phyloP scores from a whole-genome alignment of 352 stramenopile genomes.

The Poterioochromonas sp. region DNA sequence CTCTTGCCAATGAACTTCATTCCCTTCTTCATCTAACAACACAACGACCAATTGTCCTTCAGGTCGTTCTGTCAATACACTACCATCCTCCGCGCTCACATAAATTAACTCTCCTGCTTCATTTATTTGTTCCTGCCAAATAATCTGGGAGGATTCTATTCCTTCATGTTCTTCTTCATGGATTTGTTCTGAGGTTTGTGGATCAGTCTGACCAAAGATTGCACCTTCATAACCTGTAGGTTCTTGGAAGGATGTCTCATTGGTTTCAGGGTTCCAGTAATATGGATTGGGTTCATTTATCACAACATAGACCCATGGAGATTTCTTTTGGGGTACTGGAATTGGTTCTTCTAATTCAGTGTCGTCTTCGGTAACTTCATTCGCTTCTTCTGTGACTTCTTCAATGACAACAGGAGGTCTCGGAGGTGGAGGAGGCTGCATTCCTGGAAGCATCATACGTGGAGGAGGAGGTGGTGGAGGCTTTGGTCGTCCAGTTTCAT shows the following conservation, averaged over 20 bases:
- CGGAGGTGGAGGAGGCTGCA: neutral
- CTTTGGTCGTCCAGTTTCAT: neutral
- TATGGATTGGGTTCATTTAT: constrained; percentile 12
- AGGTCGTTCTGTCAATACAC: neutral
- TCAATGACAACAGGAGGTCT: neutral
- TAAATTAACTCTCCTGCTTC: neutral
- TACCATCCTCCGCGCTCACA: neutral
- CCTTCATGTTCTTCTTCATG: neutral
- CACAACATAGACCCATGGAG: neutral
- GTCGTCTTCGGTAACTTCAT: too few relatives aligned
- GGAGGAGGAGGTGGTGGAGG: constrained; percentile 16
- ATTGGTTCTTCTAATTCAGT: too few relatives aligned
- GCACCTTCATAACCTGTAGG: neutral
- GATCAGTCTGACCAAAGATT: neutral
- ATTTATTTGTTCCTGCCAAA: neutral
- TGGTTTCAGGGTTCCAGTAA: neutral
- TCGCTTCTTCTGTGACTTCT: too few relatives aligned
- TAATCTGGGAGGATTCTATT: neutral
- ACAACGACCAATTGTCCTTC: neutral
- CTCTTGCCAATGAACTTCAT: neutral
- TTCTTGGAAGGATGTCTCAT: neutral
- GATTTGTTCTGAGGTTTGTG: neutral
- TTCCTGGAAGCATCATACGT: neutral
- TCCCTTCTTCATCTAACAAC: neutral
- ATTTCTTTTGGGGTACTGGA: too few relatives aligned